These are phyloP conservation scores for Wickerhamiella infanticola DNA, from an alignment of 1,139 yeast genomes.

Conservation along the genomic window DNA sequence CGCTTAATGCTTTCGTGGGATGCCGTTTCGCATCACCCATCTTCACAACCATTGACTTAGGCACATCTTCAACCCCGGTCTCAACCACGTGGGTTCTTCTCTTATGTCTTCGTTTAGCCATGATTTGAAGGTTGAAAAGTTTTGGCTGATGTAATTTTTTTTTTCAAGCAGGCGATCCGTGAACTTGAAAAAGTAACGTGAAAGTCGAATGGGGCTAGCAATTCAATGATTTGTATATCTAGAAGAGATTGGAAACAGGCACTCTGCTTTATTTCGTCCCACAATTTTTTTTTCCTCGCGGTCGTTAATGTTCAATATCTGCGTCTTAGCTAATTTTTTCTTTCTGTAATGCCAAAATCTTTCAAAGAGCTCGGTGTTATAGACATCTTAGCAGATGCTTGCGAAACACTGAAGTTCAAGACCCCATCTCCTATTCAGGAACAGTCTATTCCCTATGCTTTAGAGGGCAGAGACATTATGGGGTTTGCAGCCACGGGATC, in stretches of 20 bases:
- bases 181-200: no score
- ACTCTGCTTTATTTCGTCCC: no score
- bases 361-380: conserved; percentile 46
- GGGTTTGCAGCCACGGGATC: conserved; percentile 99
- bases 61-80: conserved; percentile 57
- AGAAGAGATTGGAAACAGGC: no score
- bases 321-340: conserved; percentile 10
- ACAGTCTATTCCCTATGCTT: conserved; percentile 81
- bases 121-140: conserved; percentile 3
- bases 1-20: conserved; percentile 66
- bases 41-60: conserved; percentile 85
- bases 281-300: no score
- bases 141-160: conserved; percentile 23
- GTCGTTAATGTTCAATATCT: no score
- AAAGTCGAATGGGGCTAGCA: no score
- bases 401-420: conserved; percentile 61
- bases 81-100: conserved; percentile 75
- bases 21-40: conserved; percentile 53
- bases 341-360: conserved; percentile 10
- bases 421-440: conserved; percentile 92
- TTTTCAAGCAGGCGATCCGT: conserved; percentile 18
- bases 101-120: conserved; percentile 29
- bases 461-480: conserved; percentile 87
- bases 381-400: conserved; percentile 59
- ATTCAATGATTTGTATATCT: no score